Conservation (phyloP, 1,139 yeast genomes). For the Arxiozyma slooffiae region DNA sequence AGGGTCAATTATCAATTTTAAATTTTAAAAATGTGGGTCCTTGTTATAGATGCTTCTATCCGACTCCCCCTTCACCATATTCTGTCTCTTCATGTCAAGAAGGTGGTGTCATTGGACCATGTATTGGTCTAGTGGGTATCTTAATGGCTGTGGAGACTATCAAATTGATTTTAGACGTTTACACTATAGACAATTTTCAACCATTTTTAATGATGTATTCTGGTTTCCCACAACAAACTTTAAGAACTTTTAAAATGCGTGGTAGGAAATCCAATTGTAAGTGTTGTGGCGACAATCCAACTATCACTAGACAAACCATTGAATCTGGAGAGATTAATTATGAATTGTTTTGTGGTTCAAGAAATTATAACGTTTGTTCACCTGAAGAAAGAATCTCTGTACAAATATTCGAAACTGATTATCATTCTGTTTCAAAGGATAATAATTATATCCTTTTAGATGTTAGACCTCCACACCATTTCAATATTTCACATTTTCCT, state of each 20-base stretch:
- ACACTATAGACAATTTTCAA: slow-evolving; percentile 42
- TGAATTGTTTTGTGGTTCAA: slow-evolving; percentile 62
- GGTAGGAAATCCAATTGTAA: slow-evolving; percentile 50
- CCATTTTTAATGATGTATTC: slow-evolving; percentile 67
- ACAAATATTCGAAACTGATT: slow-evolving; percentile 31
- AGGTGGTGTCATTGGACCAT: slow-evolving; percentile 94
- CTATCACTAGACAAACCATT: slow-evolving; percentile 41
- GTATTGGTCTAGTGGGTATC: slow-evolving; percentile 82
- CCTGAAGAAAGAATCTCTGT: slow-evolving; percentile 43
- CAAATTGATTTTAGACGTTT: slow-evolving; percentile 55
- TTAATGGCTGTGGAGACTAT: slow-evolving; percentile 85
- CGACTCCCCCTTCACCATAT: slow-evolving; percentile 79
- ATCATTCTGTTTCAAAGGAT: slow-evolving; percentile 6
- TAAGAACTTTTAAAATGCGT: slow-evolving; percentile 75
- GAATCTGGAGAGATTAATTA: slow-evolving; percentile 48
- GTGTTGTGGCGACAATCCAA: slow-evolving; percentile 48
- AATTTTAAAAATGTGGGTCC: slow-evolving; percentile 69
- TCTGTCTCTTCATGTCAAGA: slow-evolving; percentile 81
- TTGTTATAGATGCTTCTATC: slow-evolving; percentile 89
- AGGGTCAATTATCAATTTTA: slow-evolving; percentile 76
- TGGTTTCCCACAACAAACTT: slow-evolving; percentile 62
- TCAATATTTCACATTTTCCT: slow-evolving; percentile 51
- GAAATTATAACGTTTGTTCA: slow-evolving; percentile 39
- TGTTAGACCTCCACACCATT: slow-evolving; percentile 77
- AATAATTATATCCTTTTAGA: slow-evolving; percentile 44